Conservation (phyloP, 176 grass and related monocot genomes). For the Olyra latifolia region DNA sequence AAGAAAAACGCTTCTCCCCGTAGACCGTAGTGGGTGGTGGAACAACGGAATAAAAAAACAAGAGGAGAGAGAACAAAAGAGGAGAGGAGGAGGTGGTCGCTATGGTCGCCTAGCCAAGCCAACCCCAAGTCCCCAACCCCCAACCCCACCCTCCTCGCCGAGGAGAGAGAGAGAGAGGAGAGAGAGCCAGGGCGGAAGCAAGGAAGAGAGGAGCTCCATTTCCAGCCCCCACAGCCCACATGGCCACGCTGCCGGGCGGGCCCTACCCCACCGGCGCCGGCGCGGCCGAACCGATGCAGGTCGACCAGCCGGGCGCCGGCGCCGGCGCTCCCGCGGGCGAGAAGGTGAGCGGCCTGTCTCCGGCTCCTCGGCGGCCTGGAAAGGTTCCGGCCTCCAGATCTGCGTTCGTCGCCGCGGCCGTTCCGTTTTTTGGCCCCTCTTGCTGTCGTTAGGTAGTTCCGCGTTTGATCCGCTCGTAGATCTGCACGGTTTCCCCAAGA, state of each 20-base stretch:
- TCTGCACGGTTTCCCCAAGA: slow-evolving; percentile 12
- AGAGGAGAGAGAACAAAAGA: neutral
- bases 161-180: slow-evolving; percentile 25
- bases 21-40: slow-evolving; percentile 32
- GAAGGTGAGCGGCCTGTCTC: slow-evolving; percentile 40
- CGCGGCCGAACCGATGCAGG: slow-evolving; percentile 41
- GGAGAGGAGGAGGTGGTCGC: neutral
- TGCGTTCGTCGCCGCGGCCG: neutral
- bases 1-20: neutral
- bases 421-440: neutral
- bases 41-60: slow-evolving; percentile 33
- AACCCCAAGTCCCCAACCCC: neutral
- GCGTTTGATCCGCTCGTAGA: slow-evolving; percentile 31
- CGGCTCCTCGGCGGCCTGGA: neutral
- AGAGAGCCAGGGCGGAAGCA: neutral
- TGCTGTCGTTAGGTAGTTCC: neutral
- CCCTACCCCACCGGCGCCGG: slow-evolving; percentile 26
- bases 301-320: slow-evolving; percentile 51
- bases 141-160: slow-evolving; percentile 7
- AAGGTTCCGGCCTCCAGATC: neutral
- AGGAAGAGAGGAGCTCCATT: slow-evolving; percentile 14
- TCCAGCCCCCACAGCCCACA: slow-evolving; percentile 14
- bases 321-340: slow-evolving; percentile 19
- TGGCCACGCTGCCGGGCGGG: slow-evolving; percentile 48
- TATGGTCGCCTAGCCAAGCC: slow-evolving; percentile 28